A percentile compares a stretch with the other conserved stretches of the same genome.
phyloP scores from a whole-genome alignment of 192 early-diverging fungal species.

The Podila clonocystis region DNA sequence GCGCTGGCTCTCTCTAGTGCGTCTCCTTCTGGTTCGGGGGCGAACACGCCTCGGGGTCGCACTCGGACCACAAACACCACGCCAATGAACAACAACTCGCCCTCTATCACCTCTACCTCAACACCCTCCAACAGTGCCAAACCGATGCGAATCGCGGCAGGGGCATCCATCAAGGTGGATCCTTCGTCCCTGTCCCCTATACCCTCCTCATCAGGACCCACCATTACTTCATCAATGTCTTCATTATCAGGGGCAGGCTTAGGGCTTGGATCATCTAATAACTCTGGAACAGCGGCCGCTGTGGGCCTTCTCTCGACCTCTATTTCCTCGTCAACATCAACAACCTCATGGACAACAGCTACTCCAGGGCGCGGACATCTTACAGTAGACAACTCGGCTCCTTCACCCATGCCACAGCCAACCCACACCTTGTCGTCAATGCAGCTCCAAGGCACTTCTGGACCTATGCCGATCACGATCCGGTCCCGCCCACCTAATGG shows the following conservation, averaged over 20 bases:
- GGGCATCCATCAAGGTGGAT: slow-evolving; percentile 37
- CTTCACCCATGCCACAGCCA: background rate
- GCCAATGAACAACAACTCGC: background rate
- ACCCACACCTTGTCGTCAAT: background rate
- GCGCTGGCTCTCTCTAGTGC: slow-evolving; percentile 4
- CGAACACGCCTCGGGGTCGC: background rate
- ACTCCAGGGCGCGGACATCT: slow-evolving; percentile 5
- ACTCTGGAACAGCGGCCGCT: background rate
- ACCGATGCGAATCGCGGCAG: slow-evolving; percentile 44
- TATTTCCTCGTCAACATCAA: slow-evolving; percentile 35
- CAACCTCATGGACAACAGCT: slow-evolving; percentile 36
- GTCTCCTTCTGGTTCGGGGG: background rate
- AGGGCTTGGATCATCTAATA: background rate
- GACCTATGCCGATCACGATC: background rate
- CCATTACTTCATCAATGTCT: background rate
- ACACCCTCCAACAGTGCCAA: slow-evolving; percentile 5
- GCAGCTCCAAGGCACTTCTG: background rate
- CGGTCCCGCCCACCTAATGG: background rate
- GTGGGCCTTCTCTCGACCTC: slow-evolving; percentile 33
- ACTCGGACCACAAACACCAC: background rate
- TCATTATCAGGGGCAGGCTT: slow-evolving; percentile 4
- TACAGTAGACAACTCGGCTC: background rate
- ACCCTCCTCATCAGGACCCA: background rate
- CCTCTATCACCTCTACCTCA: slow-evolving; percentile 4
- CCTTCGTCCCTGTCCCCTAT: slow-evolving; percentile 1